These are phyloP conservation scores for Curvularia sp. DNA, from an alignment of 2,329 filamentous ascomycete genomes.

Conservation along the genomic window DNA sequence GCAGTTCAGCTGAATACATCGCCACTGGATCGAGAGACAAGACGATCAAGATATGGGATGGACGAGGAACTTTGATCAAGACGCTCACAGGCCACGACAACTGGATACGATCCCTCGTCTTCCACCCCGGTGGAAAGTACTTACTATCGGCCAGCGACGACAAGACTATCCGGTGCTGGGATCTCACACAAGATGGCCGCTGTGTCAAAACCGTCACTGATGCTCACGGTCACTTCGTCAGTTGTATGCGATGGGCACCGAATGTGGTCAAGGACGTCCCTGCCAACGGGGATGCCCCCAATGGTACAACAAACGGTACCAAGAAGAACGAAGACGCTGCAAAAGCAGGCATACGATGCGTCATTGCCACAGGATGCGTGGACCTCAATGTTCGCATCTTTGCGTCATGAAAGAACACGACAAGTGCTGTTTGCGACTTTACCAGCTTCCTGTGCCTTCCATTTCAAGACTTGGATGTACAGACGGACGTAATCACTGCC, in stretches of 20 bases:
- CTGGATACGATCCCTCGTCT: conserved; percentile 85
- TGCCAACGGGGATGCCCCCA: conserved; percentile 51
- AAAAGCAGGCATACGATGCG: conserved; percentile 74
- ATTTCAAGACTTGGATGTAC: conserved; percentile 18
- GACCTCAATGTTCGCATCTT: conserved; percentile 82
- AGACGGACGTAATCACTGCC: conserved; percentile 7
- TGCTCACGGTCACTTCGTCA: conserved; percentile 84
- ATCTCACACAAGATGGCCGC: conserved; percentile 86
- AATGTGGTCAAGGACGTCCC: conserved; percentile 68
- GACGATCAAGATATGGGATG: conserved; percentile 88
- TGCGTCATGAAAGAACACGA: conserved; percentile 57
- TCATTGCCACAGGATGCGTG: conserved; percentile 87
- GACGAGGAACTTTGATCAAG: conserved; percentile 82
- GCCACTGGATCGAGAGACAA: conserved; percentile 91
- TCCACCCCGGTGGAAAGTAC: conserved; percentile 92
- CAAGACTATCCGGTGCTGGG: conserved; percentile 93
- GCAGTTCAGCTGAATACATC: conserved; percentile 82
- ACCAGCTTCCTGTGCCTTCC: conserved; percentile 11
- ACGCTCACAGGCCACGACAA: conserved; percentile 90
- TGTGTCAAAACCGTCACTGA: conserved; percentile 83
- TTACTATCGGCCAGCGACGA: conserved; percentile 86
- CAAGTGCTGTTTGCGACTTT: conserved; percentile 8
- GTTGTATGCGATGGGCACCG: conserved; percentile 86
- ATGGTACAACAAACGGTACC: conserved; percentile 54
- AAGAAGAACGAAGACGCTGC: conserved; percentile 63